phyloP scores from a whole-genome alignment of 73 alveolate genomes.

The Urostyla sp. region DNA sequence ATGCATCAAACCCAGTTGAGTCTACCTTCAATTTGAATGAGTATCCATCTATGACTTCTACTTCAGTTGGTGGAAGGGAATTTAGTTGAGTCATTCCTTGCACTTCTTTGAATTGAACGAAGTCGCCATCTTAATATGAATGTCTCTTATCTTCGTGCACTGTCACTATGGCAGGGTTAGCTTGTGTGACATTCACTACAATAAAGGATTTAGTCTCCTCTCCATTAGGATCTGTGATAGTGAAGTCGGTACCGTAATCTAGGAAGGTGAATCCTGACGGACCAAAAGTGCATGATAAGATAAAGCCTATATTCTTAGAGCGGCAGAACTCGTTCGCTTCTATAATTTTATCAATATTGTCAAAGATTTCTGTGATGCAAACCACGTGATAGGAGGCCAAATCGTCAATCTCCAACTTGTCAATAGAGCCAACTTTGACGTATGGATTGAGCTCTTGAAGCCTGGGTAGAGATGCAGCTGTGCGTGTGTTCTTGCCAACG shows the following conservation, averaged over 20 bases:
- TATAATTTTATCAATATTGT: constrained; percentile 72
- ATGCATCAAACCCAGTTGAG: constrained; percentile 88
- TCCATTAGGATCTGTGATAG: constrained; percentile 92
- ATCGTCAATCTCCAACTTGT: constrained; percentile 51
- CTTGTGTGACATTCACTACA: constrained; percentile 84
- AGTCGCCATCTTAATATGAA: constrained; percentile 95
- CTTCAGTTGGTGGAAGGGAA: constrained; percentile 88
- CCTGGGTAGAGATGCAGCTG: constrained; percentile 88
- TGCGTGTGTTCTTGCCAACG: constrained; percentile 90
- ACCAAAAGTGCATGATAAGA: constrained; percentile 84
- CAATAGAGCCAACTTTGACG: constrained; percentile 85
- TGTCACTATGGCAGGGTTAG: constrained; percentile 85
- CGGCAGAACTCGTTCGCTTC: constrained; percentile 85
- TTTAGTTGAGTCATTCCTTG: constrained; percentile 99
- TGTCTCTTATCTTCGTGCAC: constrained; percentile 94
- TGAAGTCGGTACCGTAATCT: constrained; percentile 94
- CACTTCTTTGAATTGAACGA: constrained; percentile 96
- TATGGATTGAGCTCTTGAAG: constrained; percentile 97
- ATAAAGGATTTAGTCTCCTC: constrained; percentile 96
- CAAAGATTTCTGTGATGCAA: constrained; percentile 86
- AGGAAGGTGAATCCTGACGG: constrained; percentile 94
- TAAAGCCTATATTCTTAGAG: constrained; percentile 85
- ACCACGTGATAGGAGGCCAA: constrained; percentile 80
- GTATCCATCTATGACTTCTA: constrained; percentile 85
- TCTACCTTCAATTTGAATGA: constrained; percentile 94